Percentiles rank a stretch among this genome's conserved stretches.
phyloP scores from a whole-genome alignment of 2,329 filamentous ascomycete genomes.

The Cercospora sesami region DNA sequence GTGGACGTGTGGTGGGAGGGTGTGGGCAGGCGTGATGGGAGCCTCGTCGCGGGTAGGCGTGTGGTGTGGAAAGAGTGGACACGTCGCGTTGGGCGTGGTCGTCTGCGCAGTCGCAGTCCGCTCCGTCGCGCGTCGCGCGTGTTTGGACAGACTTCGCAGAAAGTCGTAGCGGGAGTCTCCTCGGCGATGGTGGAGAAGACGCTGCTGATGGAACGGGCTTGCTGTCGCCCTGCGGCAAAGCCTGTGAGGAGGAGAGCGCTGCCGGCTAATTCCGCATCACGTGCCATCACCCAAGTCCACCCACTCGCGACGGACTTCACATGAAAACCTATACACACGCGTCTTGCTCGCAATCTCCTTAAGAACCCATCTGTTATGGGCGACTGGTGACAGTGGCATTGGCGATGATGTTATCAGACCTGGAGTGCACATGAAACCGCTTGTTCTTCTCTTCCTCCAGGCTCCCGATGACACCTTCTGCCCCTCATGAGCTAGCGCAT shows the following conservation, averaged over 20 bases:
- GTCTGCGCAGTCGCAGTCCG: conserved; percentile 8
- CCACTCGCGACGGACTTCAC: neutral
- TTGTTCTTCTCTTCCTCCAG: neutral
- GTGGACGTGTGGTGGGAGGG: neutral
- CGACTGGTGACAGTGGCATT: neutral
- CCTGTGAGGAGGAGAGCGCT: conserved; percentile 1
- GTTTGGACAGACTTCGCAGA: conserved; percentile 11
- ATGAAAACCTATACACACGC: neutral
- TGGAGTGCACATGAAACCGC: neutral
- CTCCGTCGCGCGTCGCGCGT: conserved; percentile 14
- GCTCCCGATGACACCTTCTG: neutral
- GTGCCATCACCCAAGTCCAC: neutral
- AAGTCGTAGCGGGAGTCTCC: conserved; percentile 15
- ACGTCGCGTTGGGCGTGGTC: neutral
- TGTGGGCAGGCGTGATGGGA: conserved; percentile 15
- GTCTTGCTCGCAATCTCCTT: neutral
- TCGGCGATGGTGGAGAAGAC: conserved; percentile 18
- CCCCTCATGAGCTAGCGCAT: conserved; percentile 7
- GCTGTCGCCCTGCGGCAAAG: conserved; percentile 9
- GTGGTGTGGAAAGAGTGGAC: conserved; percentile 5
- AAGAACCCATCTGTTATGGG: neutral
- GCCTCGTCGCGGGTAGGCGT: conserved; percentile 9
- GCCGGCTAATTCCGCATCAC: neutral
- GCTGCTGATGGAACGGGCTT: conserved; percentile 11
- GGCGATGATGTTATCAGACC: neutral